A percentile compares a stretch with the other conserved stretches of the same genome.
These are phyloP conservation scores for Toxoplasma gondii DNA, from an alignment of 169 alveolate species.

Conservation along the genomic window DNA sequence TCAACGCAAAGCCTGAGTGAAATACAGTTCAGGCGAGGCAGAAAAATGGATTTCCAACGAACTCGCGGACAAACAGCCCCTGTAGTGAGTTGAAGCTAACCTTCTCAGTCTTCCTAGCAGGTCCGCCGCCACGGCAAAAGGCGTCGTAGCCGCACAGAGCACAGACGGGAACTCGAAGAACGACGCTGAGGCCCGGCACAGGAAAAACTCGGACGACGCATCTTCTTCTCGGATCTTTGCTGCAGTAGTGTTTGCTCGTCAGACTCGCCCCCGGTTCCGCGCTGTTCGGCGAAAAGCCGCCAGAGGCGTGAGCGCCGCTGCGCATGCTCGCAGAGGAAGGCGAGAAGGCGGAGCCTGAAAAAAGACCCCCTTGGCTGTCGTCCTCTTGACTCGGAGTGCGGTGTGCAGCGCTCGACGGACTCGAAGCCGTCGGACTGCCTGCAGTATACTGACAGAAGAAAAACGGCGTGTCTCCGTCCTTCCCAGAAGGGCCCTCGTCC, in stretches of 20 bases:
- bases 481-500: constrained; percentile 24
- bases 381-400: not conserved
- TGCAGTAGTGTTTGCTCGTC: constrained; percentile 46
- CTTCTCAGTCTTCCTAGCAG: constrained; percentile 45
- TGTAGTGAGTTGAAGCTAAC: not conserved
- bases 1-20: no score
- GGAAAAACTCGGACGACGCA: constrained; percentile 41
- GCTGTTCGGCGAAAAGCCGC: constrained; percentile 1
- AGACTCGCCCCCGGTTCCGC: constrained; percentile 12
- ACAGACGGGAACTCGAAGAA: constrained; percentile 50
- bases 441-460: not conserved
- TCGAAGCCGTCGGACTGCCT: not conserved
- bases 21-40: no score
- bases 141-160: constrained; percentile 61
- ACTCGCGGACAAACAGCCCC: not conserved
- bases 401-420: not conserved
- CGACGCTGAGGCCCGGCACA: constrained; percentile 32
- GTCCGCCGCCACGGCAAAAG: constrained; percentile 56
- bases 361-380: not conserved
- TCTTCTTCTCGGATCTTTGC: constrained; percentile 43
- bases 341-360: not conserved
- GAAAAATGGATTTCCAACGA: no score
- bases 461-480: not conserved
- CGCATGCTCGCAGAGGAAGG: not conserved
- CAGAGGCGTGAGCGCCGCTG: not conserved